Evolutionary conservation across 192 early-diverging fungal species (phyloP), one percentile per base, ranked within the genome.

Genomic region (Podila horticola): DNA sequence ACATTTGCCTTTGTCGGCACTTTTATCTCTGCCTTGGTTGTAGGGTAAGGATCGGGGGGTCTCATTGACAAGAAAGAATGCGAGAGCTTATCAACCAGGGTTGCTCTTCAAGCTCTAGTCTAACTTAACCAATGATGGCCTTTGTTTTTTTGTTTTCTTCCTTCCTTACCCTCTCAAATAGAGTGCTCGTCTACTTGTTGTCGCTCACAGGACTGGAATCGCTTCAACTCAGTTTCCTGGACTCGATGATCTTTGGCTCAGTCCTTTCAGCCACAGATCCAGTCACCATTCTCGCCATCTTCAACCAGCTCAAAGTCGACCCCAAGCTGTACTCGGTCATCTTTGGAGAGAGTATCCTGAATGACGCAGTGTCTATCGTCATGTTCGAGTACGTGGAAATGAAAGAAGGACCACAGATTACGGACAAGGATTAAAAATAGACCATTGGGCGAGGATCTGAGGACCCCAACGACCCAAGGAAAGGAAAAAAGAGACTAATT

Each of bases 281-380:
- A 4, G 97, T 99, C 36, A 98, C 98, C 0, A 94, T 99, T 30
- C 86, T 99, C 66, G 93, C 98, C 7, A 95, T 99, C 45, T 98
- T 99, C 81, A 90, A 95, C 69, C 95, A 97, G 71, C 86, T 97
- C 64, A 90, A 92, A 67, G 98, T 99, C 48, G 98, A 99, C 65
- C 96, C 96, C 5, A 92, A 95, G 84, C 82, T 99, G 55, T 98
- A 96, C 82, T 93, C 98, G 6, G 94, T 99, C 63, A 96, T 99
- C 51, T 99, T 97, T 84, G 98, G 98, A 38, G 98, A 99, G 77
- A 94, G 91, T 30, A 88, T 98, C 41, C 86, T 99, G 38, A 99
- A 99, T 72, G 98, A 99, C 72, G 95, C 95, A n/a, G 97, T 97
- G 3, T 94, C 97, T 2, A 99, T 98, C 82, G 97, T 98, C n/a